Evolutionary conservation across 2,329 filamentous ascomycete genomes (phyloP), one percentile per base, ranked within the genome.

Genomic region (Penicillium crustosum): DNA sequence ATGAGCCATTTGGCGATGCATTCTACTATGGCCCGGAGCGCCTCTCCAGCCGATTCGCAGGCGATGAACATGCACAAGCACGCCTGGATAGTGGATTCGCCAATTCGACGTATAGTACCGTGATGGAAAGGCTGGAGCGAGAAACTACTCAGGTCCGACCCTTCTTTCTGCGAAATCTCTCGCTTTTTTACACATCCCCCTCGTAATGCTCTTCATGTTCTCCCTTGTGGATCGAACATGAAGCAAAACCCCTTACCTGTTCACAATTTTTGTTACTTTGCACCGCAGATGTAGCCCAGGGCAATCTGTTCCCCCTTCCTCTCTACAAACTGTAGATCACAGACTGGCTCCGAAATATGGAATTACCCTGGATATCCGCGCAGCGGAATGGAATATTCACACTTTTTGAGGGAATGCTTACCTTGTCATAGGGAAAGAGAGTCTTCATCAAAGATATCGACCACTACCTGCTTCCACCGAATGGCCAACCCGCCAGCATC

Each of bases 401-500:
- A 42, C 53, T 60, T 31, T 61, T 59, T 27, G 58, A 55, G 54
- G 59, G 61, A 58, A 69, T 74, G 74, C 76, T 79, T 74, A 82
- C 76, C 71, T 65, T 70, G 68, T 49, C 70, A 66, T 61, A 95
- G 90, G 89, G 87, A 69, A 96, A 96, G 80, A 90, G 93, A 67
- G 80, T 96, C 68, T 97, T 97, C 79, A 94, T 99, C 83, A 99
- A 99, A 77, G 94, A 97, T 75, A 99, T 97, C 79, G 88, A 90
- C 55, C 89, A 97, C 77, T 97, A 97, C 75, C 82, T 97, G 64
- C 82, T 96, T 63, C 89, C 92, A 6, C 90, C 91, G 4, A 80
- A 89, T 62, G 81, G 83, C 47, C 83, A 89, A 68, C 81, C 84
- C 15, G 84, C 90, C 50, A 81, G 80, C 49, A 86, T 94, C 59